phyloP scores from a whole-genome alignment of 2,329 filamentous ascomycete species.

The Seiridium cupressi region DNA sequence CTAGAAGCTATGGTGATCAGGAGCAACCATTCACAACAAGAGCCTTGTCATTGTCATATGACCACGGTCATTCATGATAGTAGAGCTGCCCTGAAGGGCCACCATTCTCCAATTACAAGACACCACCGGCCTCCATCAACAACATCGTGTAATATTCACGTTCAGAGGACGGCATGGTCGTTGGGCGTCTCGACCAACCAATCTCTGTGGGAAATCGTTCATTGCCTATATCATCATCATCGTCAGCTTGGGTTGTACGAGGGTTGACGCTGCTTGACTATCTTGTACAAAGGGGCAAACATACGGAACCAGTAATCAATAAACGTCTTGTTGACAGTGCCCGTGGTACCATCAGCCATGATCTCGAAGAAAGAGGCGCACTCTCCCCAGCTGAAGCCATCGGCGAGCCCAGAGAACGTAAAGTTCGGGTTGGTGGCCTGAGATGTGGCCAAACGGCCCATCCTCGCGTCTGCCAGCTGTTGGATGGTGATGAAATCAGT shows the following conservation, averaged over 20 bases:
- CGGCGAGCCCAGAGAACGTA: background rate
- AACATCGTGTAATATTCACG: background rate
- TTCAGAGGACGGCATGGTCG: background rate
- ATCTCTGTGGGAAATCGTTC: background rate
- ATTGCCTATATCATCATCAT: background rate
- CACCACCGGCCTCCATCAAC: background rate
- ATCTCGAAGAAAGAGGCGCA: slow-evolving; percentile 4
- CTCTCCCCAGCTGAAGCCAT: slow-evolving; percentile 4
- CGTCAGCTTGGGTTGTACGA: too few species aligned
- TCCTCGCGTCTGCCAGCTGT: slow-evolving; percentile 15
- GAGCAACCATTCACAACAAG: too few species aligned
- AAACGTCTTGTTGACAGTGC: background rate
- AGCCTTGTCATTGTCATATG: too few species aligned
- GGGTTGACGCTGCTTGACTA: too few species aligned
- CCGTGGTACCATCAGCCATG: slow-evolving; percentile 1
- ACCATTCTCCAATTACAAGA: background rate
- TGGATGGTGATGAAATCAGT: slow-evolving; percentile 15
- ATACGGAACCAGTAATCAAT: slow-evolving; percentile 6
- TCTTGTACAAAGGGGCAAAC: background rate
- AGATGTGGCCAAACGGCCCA: slow-evolving; percentile 16
- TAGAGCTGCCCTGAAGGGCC: background rate
- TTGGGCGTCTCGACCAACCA: background rate
- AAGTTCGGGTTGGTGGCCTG: slow-evolving; percentile 18
- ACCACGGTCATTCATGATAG: background rate
- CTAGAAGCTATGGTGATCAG: too few species aligned